phyloP scores from a whole-genome alignment of 768 basidiomycete species.

The Podaxis carcinomalis region DNA sequence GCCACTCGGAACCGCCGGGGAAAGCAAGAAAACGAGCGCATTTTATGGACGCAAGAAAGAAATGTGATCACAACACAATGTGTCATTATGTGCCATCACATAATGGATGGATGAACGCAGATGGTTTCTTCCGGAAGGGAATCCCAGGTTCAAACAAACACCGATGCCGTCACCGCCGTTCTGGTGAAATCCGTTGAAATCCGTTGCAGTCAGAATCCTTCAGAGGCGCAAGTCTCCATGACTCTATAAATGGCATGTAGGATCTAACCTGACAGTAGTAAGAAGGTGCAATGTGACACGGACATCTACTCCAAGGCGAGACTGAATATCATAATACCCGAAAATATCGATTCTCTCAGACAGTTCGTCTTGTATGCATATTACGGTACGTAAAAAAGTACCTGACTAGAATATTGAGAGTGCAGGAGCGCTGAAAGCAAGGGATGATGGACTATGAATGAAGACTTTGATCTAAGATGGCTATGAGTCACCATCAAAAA shows the following conservation, averaged over 20 bases:
- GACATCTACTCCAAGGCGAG: background rate
- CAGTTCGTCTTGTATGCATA: background rate
- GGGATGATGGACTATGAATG: conserved; percentile 1
- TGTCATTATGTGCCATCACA: conserved; percentile 8
- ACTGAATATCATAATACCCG: background rate
- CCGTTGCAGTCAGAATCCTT: conserved; percentile 14
- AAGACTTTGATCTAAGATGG: background rate
- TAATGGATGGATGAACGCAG: conserved; percentile 5
- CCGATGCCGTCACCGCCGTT: conserved; percentile 22
- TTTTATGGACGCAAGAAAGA: background rate
- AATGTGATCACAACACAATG: conserved; percentile 4
- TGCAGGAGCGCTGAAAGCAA: background rate
- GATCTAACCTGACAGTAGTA: background rate
- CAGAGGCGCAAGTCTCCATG: background rate
- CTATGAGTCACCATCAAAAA: background rate
- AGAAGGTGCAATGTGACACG: background rate
- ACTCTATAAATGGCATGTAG: background rate
- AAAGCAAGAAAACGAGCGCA: background rate
- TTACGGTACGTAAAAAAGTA: conserved; percentile 1
- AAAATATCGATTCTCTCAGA: background rate
- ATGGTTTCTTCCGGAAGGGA: conserved; percentile 9
- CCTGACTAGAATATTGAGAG: background rate
- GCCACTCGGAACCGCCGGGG: background rate
- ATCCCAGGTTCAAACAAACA: conserved; percentile 22
- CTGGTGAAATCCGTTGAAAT: conserved; percentile 16